Evolutionary conservation across 169 alveolate species (phyloP), one percentile per base, ranked within the genome.

Genomic region (Plasmodium billcollinsi): DNA sequence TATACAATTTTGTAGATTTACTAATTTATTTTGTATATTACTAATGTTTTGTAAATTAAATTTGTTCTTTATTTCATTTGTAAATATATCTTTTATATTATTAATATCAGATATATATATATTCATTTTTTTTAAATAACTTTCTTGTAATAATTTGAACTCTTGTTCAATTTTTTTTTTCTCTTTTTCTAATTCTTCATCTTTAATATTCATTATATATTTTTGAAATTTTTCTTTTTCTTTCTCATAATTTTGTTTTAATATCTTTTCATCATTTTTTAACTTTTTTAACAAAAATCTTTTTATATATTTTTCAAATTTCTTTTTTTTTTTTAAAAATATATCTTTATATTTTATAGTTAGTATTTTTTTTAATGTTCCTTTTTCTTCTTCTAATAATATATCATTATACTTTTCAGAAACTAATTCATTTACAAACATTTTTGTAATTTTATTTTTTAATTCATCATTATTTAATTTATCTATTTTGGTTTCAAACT

Each of bases 361-460:
- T 20, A 83, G 43, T 24, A 59, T 29, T 29, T 58, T 83, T 47
- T 56, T 83, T 62, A 83, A 62, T 26, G 54, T 20, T n/a, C 47
- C 85, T 33, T 83, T 83, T 56, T 83, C 91, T 56, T 83, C 91
- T 26, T 83, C 74, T 66, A 83, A 12, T 73, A 83, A 70, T 21
- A 83, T 71, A 49, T 67, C 69, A 58, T 83, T 83, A 43, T 83
- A 83, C 29, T 59, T 83, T 52, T 45, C 70, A 20, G 33, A 18
- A 29, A 83, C 3, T 62, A 83, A 26, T 62, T 83, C 91, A 39
- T 70, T 70, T 15, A 83, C 20, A 54, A 52, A 83, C 91, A 83
- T 67, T 18, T 71, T 50, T 12, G 52, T 43, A 2, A 83, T 54
- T 59, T 83, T 83, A 45, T 70, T 50, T 62, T 83, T 56, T 83